Evolutionary conservation across 2,329 filamentous ascomycete genomes (phyloP).

Genomic region (Microcyclospora tardicrescens): DNA sequence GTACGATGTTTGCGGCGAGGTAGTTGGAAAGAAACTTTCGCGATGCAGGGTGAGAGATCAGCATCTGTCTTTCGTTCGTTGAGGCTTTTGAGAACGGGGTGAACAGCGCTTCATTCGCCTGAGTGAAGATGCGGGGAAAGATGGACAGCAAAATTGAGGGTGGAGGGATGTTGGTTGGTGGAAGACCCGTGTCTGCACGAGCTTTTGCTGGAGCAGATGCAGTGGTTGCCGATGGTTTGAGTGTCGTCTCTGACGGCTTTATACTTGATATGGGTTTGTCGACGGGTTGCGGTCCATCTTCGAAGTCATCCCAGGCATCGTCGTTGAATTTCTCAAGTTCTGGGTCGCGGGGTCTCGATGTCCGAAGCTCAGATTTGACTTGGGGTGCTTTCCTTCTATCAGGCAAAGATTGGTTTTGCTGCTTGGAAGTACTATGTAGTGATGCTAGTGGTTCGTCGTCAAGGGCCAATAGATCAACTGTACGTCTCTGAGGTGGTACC

Average conservation of each 20-base stretch:
- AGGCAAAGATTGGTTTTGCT: constrained; percentile 4
- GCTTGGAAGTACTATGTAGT: too few species aligned
- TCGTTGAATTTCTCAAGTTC: constrained; percentile 6
- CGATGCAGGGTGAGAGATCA: constrained; percentile 48
- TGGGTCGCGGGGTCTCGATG: too few species aligned
- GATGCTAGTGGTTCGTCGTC: constrained; percentile 7
- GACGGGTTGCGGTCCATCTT: constrained; percentile 9
- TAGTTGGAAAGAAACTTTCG: constrained; percentile 53
- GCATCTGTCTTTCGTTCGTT: constrained; percentile 45
- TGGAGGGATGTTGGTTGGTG: constrained; percentile 79
- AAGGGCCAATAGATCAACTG: constrained; percentile 18
- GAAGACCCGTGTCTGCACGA: constrained; percentile 20
- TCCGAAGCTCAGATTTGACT: constrained; percentile 10
- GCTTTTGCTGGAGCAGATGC: too few species aligned
- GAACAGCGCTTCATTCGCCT: constrained; percentile 52
- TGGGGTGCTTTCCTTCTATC: constrained; percentile 9
- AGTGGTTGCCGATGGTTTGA: too few species aligned
- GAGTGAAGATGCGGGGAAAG: constrained; percentile 57
- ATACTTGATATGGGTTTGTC: neutral
- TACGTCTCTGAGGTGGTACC: constrained; percentile 5
- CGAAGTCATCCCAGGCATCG: constrained; percentile 36
- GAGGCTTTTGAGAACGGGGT: constrained; percentile 41
- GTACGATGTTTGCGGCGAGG: constrained; percentile 50
- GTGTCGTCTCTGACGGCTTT: too few species aligned
- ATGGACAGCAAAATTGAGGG: constrained; percentile 69